Evolutionary conservation across 2,329 filamentous ascomycete species (phyloP).

Genomic region (Lecanoromycetidae sp.): DNA sequence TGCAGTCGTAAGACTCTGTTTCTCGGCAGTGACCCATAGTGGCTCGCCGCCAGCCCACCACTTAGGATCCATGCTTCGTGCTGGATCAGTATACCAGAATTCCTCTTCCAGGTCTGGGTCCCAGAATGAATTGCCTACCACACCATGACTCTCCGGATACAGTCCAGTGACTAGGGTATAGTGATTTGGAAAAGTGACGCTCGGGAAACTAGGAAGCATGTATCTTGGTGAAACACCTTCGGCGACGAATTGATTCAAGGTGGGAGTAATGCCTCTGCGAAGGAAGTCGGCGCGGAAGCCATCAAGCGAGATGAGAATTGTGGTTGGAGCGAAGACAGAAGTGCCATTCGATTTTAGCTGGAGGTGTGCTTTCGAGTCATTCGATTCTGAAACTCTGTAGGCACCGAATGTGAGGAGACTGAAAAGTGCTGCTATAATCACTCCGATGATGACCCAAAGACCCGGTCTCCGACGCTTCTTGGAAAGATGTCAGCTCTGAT

Average conservation of each 20-base stretch:
- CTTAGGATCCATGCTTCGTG: slow-evolving; percentile 63
- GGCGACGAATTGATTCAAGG: slow-evolving; percentile 62
- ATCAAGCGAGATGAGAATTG: slow-evolving; percentile 85
- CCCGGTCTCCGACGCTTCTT: slow-evolving; percentile 4
- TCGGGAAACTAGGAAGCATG: slow-evolving; percentile 91
- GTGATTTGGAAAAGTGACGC: slow-evolving; percentile 93
- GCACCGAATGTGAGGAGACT: slow-evolving; percentile 43
- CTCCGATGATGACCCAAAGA: slow-evolving; percentile 6
- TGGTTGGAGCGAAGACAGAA: slow-evolving; percentile 78
- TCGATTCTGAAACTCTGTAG: slow-evolving; percentile 39
- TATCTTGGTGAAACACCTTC: slow-evolving; percentile 81
- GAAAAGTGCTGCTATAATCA: slow-evolving; percentile 40
- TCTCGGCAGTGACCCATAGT: slow-evolving; percentile 85
- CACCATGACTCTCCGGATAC: slow-evolving; percentile 82
- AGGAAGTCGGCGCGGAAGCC: slow-evolving; percentile 94
- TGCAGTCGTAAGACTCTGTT: slow-evolving; percentile 62
- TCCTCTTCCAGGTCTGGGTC: slow-evolving; percentile 64
- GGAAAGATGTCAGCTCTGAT: background rate
- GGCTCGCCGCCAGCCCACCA: slow-evolving; percentile 89
- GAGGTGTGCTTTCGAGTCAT: slow-evolving; percentile 12
- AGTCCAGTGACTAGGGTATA: slow-evolving; percentile 86
- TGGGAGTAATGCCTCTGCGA: slow-evolving; percentile 68
- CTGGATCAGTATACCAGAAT: slow-evolving; percentile 76
- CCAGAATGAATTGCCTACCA: slow-evolving; percentile 93
- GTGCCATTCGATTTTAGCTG: slow-evolving; percentile 61